Percentiles rank a stretch among this genome's conserved stretches.
Conservation (phyloP, 2,329 filamentous ascomycete genomes). For the Teratosphaeria viscida region DNA sequence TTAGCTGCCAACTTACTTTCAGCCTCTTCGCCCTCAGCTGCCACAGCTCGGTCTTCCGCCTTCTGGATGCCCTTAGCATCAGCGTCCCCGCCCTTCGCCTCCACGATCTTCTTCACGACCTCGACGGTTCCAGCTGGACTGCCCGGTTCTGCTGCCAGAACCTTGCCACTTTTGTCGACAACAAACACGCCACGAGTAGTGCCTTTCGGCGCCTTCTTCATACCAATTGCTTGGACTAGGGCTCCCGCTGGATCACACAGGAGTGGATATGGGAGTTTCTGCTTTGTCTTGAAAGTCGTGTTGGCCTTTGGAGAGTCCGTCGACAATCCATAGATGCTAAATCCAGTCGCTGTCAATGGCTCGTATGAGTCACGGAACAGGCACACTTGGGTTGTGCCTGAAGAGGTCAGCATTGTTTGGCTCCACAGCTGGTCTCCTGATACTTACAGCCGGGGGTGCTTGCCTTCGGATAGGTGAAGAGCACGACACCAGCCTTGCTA, state of each 20-base stretch:
- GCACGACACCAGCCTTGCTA: slow-evolving; percentile 74
- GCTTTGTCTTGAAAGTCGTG: slow-evolving; percentile 83
- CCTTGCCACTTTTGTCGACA: slow-evolving; percentile 56
- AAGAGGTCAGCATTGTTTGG: not conserved
- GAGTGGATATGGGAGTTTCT: slow-evolving; percentile 77
- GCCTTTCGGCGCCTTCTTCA: slow-evolving; percentile 74
- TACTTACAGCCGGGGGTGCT: slow-evolving; percentile 86
- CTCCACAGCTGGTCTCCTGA: not conserved
- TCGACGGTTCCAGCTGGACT: slow-evolving; percentile 69
- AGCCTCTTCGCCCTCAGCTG: slow-evolving; percentile 17
- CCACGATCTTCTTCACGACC: slow-evolving; percentile 62
- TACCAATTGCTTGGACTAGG: slow-evolving; percentile 75
- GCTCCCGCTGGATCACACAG: slow-evolving; percentile 69
- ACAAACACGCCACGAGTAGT: slow-evolving; percentile 83
- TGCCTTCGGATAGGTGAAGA: slow-evolving; percentile 94
- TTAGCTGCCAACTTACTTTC: slow-evolving; percentile 26
- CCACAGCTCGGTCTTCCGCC: slow-evolving; percentile 22
- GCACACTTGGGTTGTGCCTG: slow-evolving; percentile 88
- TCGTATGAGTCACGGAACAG: slow-evolving; percentile 81
- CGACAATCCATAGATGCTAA: slow-evolving; percentile 83
- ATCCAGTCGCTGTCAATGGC: slow-evolving; percentile 63
- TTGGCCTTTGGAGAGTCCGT: slow-evolving; percentile 84
- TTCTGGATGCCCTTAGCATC: slow-evolving; percentile 23
- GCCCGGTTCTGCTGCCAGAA: slow-evolving; percentile 64
- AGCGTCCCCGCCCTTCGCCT: slow-evolving; percentile 28